These are phyloP conservation scores for Phoenix dactylifera DNA, from an alignment of 176 grass and related monocot species.

Conservation along the genomic window DNA sequence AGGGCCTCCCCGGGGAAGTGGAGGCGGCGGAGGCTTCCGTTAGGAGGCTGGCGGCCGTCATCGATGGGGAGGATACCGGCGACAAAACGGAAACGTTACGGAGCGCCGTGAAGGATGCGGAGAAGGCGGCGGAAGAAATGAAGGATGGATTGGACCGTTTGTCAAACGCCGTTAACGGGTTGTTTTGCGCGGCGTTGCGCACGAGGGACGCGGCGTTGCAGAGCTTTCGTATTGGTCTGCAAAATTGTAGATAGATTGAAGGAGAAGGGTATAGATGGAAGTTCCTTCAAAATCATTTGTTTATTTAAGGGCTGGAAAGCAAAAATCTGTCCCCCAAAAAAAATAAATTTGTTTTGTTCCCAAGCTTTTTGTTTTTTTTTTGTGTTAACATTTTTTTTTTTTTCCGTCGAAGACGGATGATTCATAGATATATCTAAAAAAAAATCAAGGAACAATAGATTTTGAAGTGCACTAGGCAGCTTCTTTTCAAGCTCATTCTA, in stretches of 20 bases:
- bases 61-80: neutral
- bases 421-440: no score
- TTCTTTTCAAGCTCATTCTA: no score
- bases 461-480: no score
- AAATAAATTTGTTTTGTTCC: no score
- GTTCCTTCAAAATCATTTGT: no score
- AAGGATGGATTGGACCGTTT: slow-evolving; percentile 38
- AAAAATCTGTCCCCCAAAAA: no score
- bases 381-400: no score
- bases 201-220: slow-evolving; percentile 52
- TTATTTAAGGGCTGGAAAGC: no score
- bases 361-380: no score
- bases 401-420: no score
- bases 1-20: slow-evolving; percentile 13
- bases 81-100: slow-evolving; percentile 18
- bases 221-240: slow-evolving; percentile 26
- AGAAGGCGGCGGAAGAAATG: slow-evolving; percentile 45
- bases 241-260: slow-evolving; percentile 23
- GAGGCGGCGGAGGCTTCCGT: slow-evolving; percentile 40
- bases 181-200: slow-evolving; percentile 53
- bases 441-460: no score
- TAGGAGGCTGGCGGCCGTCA: slow-evolving; percentile 10
- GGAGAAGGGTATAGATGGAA: no score
- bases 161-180: slow-evolving; percentile 38
- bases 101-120: slow-evolving; percentile 27